Conservation (phyloP, 768 basidiomycete species). For the Daedaleopsis nitida region DNA sequence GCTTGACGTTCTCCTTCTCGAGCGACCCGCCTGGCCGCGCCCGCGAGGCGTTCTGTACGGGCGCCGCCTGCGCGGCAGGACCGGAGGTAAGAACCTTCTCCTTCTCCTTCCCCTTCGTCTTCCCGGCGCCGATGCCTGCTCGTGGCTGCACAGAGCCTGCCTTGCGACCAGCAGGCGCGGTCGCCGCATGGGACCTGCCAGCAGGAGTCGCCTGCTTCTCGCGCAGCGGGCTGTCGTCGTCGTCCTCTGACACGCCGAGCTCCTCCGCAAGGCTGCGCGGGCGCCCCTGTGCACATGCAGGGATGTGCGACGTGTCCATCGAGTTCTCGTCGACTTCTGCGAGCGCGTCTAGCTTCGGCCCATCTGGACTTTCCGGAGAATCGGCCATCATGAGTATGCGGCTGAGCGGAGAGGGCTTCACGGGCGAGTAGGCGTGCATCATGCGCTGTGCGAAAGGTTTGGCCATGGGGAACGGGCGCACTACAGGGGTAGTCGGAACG, state of each 20-base stretch:
- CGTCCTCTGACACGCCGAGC: slow-evolving; percentile 37
- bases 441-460: slow-evolving; percentile 71
- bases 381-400: slow-evolving; percentile 73
- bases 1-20: slow-evolving; percentile 35
- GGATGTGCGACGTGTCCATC: slow-evolving; percentile 19
- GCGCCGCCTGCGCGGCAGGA: slow-evolving; percentile 7
- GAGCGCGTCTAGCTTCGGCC: slow-evolving; percentile 23
- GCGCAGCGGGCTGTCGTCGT: slow-evolving; percentile 49
- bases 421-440: slow-evolving; percentile 83
- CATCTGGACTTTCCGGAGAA: slow-evolving; percentile 39
- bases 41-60: neutral
- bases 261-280: slow-evolving; percentile 40
- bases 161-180: neutral
- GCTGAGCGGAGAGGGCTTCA: slow-evolving; percentile 77
- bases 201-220: slow-evolving; percentile 45
- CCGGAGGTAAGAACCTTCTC: slow-evolving; percentile 11
- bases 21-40: slow-evolving; percentile 18
- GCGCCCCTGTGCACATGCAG: slow-evolving; percentile 14
- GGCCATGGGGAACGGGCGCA: slow-evolving; percentile 64
- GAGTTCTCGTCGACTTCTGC: slow-evolving; percentile 22
- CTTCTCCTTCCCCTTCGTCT: slow-evolving; percentile 44
- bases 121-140: slow-evolving; percentile 30
- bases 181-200: slow-evolving; percentile 17
- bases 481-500: slow-evolving; percentile 33
- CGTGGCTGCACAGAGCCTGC: neutral